Base-by-base conservation (phyloP, 2,329 filamentous ascomycete species). In the Gnomoniopsis sp. region DNA sequence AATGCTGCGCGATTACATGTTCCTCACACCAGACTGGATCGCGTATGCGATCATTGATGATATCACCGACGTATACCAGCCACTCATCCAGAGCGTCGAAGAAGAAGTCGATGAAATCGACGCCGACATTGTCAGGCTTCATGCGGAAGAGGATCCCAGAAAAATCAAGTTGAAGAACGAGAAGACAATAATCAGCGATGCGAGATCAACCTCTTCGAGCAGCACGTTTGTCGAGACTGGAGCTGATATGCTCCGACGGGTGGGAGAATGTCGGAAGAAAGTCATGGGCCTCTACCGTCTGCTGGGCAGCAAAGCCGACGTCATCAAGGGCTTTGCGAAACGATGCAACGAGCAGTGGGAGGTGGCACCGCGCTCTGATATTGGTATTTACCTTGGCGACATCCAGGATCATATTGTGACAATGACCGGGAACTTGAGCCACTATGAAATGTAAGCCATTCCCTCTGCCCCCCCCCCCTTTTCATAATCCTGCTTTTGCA, bases 321-420 rank as follows among this genome's bases (percentile, higher is more conserved):
- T 99, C 59, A 98, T 99, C 79, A 98, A 98, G 76, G 95, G 95
- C 1, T 99, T 99, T 69, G 95, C 95, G 6, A 99, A 99, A 77
- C 84, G 95, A 15, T 99, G 95, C 77, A 99, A 97, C 70, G 93
- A 99, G 77, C 89, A 96, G 64, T 99, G 93, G 92, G 90, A 97
- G 67, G 90, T 99, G 60, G 93, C 95, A 6, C 95, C 95, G 12
- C 85, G 93, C 62, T 95, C 90, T 36, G 95, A 99, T 71, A 98
- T 99, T 70, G 95, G 95, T n/a, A 76, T 99, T 55, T 99, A 98
- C 74, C 79, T 99, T 59, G 95, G 95, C 62, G 95, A 99, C 77
- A 99, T 99, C 64, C 95, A 99, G 73, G 95, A 99, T 77, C 95
- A 99, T 72, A 98, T 99, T 66, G 88, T 99, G 66, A 99, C 95